Evolutionary conservation across 1,284 basidiomycete species (phyloP).

Genomic region (Apiotrichum veenhuisii): DNA sequence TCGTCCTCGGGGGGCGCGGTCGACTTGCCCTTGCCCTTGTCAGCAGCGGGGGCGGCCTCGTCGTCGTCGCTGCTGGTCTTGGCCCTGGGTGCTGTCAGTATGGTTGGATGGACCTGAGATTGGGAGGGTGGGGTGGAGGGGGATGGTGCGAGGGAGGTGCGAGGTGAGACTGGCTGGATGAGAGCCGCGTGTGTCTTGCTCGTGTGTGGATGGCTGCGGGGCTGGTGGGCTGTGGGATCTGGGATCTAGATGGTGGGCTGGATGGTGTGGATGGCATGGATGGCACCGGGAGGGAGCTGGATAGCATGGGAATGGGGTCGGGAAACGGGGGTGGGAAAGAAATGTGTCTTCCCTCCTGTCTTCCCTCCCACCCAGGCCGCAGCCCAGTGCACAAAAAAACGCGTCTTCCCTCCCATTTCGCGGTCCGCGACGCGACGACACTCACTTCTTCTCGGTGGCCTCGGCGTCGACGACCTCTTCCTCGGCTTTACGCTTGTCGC

Average conservation of each 20-base stretch:
- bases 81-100: constrained; percentile 16
- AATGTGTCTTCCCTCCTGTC: too few relatives aligned
- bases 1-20: constrained; percentile 24
- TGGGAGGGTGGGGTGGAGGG: background rate
- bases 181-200: too few relatives aligned
- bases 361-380: background rate
- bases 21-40: constrained; percentile 37
- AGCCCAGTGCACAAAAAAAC: background rate
- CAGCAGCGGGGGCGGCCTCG: constrained; percentile 14
- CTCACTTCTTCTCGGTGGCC: constrained; percentile 34
- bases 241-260: too few relatives aligned
- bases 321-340: too few relatives aligned
- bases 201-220: too few relatives aligned
- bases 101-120: background rate
- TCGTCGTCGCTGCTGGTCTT: constrained; percentile 25
- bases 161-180: too few relatives aligned
- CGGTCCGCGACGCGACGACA: background rate
- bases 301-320: too few relatives aligned
- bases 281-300: too few relatives aligned
- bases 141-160: background rate
- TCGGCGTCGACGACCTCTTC: constrained; percentile 20
- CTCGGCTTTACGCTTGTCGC: constrained; percentile 34
- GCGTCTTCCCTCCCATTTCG: background rate
- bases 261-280: too few relatives aligned
- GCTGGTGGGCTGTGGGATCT: too few relatives aligned